Base-by-base conservation (phyloP, 176 grass and related monocot species). In the Carex littledalei region DNA sequence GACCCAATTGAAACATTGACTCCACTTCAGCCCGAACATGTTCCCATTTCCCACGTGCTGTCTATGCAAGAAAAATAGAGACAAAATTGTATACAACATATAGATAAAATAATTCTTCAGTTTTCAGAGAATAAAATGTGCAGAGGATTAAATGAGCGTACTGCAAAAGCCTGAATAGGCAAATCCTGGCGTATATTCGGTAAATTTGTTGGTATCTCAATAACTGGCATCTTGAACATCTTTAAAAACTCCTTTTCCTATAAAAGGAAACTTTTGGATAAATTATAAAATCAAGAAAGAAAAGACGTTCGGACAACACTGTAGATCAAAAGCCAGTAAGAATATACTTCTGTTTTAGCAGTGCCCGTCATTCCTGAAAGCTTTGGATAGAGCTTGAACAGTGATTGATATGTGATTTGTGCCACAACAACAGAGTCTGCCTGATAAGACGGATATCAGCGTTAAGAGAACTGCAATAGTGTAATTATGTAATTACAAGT, bases 331-430 rank as follows among this genome's bases (percentile, higher is more conserved):
- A 72, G 18, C 18, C 12, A 72, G 53, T 3, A 79, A 75, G 47
- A 89, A 1, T 29, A 63, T 93, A 93, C 95, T 87, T 98, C 93
- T 66, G 95, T 98, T 86, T 98, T 95, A 84, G 95, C 95, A 11
- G 95, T 98, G 86, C 95, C 95, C 55, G 95, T 98, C 93, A 98
- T 95, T 80, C 93, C 95, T 84, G 95, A 94, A 84, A 98, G 95
- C 85, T 94, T 95, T 79, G 95, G 95, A 90, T 98, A 98, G 43
- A 95, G 88, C 85, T 98, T 98, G 86, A 98, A 93, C n/a, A 98
- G 85, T 74, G 95, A 93, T 66, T 98, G 95, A 57, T 98, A 98
- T 12, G 95, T 98, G 88, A 98, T 98, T 81, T 98, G 95, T 82
- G 95, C 95, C 68, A 98, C 95, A 17, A 98, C 87, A 88, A 98